Evolutionary conservation across 331 rosid species (phyloP), one percentile per base, ranked within the genome.

Genomic region (Cucumis variabilis): DNA sequence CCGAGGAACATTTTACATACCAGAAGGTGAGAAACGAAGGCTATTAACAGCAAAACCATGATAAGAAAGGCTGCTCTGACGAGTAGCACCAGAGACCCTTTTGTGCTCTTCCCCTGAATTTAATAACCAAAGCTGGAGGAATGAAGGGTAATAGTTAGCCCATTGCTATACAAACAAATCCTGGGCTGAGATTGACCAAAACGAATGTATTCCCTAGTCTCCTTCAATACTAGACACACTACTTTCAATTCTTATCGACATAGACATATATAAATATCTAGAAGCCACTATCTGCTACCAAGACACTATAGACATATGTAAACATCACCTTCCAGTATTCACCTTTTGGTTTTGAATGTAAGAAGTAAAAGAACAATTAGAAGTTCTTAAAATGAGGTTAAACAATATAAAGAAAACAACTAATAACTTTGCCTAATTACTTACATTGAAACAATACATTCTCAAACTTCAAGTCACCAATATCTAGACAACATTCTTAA

Each of bases 31-130:
- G 91, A 97, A 95, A 11, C 96, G 98, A 87, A 97, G 89, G 51
- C 90, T 93, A 90, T 97, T 97, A 0, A 97, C 96, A 7, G 99
- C 97, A 13, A 98, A 89, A 86, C 93, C 88, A 70, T 97, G 98
- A 74, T 94, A 92, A 65, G 98, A 86, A 72, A 97, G 94, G 71
- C 94, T 93, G 72, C 67, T 93, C 58, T 93, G 90, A 92, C 94
- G 95, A 44, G 96, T 69, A 88, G 93, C 96, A 55, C 66, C 30
- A 6, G 99, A 98, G 30, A 90, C 85, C 83, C 95, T 95, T 89
- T 94, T 94, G 90, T 76, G 90, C 20, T 89, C 11, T 30, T 91
- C 98, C 1, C 92, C 88, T 13, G 94, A 68, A 83, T 88, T 91
- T 73, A 97, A 78, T 11, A 91, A 87, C 99, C 99, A 97, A 53